These are phyloP conservation scores for Avena atlantica DNA, from an alignment of 176 grass and related monocot species.

Conservation along the genomic window DNA sequence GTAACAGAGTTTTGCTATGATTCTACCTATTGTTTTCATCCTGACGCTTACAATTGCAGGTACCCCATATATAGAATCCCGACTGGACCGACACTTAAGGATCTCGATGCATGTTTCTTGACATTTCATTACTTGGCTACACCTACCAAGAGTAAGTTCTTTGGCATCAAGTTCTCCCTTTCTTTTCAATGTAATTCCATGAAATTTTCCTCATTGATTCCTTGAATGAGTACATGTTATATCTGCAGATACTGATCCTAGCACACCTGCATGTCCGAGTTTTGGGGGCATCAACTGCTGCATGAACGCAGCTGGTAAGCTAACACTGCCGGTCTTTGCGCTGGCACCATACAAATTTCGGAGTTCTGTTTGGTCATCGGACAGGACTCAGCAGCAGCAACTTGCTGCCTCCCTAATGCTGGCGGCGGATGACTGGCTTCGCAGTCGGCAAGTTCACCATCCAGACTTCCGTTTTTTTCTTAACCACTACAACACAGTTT, in stretches of 20 bases:
- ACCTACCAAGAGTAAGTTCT: slow-evolving; percentile 56
- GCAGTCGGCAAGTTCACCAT: slow-evolving; percentile 63
- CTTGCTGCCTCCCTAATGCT: slow-evolving; percentile 57
- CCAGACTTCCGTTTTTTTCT: slow-evolving; percentile 83
- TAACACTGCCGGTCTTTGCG: slow-evolving; percentile 68
- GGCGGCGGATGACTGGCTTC: slow-evolving; percentile 70
- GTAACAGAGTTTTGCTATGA: slow-evolving; percentile 4
- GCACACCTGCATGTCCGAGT: slow-evolving; percentile 23
- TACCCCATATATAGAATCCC: slow-evolving; percentile 98
- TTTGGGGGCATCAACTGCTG: slow-evolving; percentile 44
- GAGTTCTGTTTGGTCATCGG: slow-evolving; percentile 66
- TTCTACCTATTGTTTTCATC: slow-evolving; percentile 43
- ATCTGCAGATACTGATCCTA: slow-evolving; percentile 45
- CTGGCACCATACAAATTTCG: slow-evolving; percentile 80
- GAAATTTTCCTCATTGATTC: background rate
- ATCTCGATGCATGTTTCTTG: slow-evolving; percentile 93
- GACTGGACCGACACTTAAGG: slow-evolving; percentile 89
- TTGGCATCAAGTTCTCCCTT: slow-evolving; percentile 17
- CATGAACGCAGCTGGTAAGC: slow-evolving; percentile 39
- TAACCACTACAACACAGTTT: slow-evolving; percentile 55
- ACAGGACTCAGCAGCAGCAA: slow-evolving; percentile 53
- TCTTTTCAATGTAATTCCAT: background rate
- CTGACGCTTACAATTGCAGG: slow-evolving; percentile 62
- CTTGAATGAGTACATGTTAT: background rate
- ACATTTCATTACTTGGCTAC: slow-evolving; percentile 79